phyloP scores from a whole-genome alignment of 1,284 basidiomycete genomes.

The Hymenochaete sp. region DNA sequence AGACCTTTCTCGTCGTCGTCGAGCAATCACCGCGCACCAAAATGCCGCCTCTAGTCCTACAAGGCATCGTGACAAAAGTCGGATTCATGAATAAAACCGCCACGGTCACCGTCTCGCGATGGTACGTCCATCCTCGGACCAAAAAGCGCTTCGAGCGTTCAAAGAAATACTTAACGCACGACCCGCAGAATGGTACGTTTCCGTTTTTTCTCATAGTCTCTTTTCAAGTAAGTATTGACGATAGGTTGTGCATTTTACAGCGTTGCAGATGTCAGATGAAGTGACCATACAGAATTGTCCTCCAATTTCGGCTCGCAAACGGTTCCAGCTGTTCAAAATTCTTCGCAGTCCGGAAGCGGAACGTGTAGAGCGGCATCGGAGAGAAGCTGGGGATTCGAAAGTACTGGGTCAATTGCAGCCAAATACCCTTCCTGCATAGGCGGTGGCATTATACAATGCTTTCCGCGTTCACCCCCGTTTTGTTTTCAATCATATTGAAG shows the following conservation, averaged over 20 bases:
- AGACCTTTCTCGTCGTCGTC: neutral
- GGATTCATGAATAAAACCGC: slow-evolving; percentile 77
- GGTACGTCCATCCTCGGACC: slow-evolving; percentile 56
- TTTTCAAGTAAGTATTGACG: neutral
- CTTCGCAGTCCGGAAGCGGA: slow-evolving; percentile 58
- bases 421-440: too few relatives aligned
- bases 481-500: too few relatives aligned
- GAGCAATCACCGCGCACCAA: slow-evolving; percentile 14
- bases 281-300: slow-evolving; percentile 73
- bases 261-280: slow-evolving; percentile 53
- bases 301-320: slow-evolving; percentile 66
- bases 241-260: slow-evolving; percentile 29
- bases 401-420: too few relatives aligned
- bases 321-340: slow-evolving; percentile 59
- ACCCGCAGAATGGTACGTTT: slow-evolving; percentile 52
- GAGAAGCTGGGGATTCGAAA: neutral
- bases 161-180: slow-evolving; percentile 71
- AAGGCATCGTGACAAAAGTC: slow-evolving; percentile 65
- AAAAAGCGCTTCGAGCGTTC: slow-evolving; percentile 67
- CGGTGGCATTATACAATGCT: too few relatives aligned
- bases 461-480: too few relatives aligned
- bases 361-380: slow-evolving; percentile 30
- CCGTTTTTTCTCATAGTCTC: neutral
- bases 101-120: slow-evolving; percentile 69
- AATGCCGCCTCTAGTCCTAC: slow-evolving; percentile 71